Conservation (phyloP, 2,329 filamentous ascomycete genomes). For the Dactylella cylindrospora region DNA sequence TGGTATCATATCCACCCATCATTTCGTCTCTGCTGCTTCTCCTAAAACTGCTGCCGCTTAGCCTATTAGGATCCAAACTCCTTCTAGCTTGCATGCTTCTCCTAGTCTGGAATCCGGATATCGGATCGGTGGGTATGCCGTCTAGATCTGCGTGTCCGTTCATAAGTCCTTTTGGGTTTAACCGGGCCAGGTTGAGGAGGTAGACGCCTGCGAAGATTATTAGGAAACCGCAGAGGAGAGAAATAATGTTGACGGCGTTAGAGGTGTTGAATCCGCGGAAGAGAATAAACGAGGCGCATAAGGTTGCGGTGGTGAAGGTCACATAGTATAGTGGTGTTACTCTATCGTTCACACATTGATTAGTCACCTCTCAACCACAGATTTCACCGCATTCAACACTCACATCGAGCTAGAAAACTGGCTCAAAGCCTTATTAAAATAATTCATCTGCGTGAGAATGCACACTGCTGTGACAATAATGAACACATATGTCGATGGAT, state of each 20-base stretch:
- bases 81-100: constrained; percentile 89
- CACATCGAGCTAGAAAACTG: constrained; percentile 98
- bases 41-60: constrained; percentile 64
- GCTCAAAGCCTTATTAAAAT: constrained; percentile 97
- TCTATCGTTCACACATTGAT: constrained; percentile 55
- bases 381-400: constrained; percentile 51
- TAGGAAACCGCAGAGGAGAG: constrained; percentile 71
- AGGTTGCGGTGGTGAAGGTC: constrained; percentile 69
- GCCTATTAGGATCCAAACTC: constrained; percentile 63
- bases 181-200: constrained; percentile 78
- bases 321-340: constrained; percentile 87
- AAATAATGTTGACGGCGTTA: constrained; percentile 70
- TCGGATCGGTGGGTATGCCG: constrained; percentile 84
- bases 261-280: constrained; percentile 72
- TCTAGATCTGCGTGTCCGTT: constrained; percentile 60
- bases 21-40: constrained; percentile 73
- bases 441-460: constrained; percentile 99
- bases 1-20: constrained; percentile 84
- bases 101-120: constrained; percentile 85
- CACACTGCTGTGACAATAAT: constrained; percentile 89
- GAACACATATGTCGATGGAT: constrained; percentile 96
- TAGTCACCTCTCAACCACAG: constrained; percentile 6
- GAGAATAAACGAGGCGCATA: constrained; percentile 69
- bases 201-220: constrained; percentile 72
- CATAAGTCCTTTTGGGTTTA: constrained; percentile 76